Evolutionary conservation across 2,329 filamentous ascomycete genomes (phyloP).

Genomic region (Paecilomyces sp.): DNA sequence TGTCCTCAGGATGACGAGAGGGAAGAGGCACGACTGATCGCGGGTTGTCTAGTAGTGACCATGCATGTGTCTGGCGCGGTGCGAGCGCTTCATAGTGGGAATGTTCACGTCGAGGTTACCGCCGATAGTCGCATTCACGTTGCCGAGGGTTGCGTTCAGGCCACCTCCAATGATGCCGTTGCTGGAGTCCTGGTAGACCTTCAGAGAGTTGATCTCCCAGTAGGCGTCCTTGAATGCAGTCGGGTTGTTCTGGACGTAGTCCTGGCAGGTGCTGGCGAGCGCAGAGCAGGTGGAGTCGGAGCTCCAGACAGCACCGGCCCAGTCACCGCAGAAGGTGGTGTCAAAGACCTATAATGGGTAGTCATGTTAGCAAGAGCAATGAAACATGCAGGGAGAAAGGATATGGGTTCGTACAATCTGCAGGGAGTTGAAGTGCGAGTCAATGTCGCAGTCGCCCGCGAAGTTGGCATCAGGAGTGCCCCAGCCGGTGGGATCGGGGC

Average conservation of each 20-base stretch:
- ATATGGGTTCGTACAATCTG: conserved; percentile 47
- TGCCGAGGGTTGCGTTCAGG: conserved; percentile 1
- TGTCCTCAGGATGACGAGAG: not conserved
- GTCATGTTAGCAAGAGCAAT: conserved; percentile 1
- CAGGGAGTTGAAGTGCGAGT: conserved; percentile 61
- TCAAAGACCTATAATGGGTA: conserved; percentile 46
- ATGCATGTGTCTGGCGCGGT: not conserved
- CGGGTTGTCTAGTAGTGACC: not conserved
- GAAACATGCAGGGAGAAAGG: not conserved
- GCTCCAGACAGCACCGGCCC: conserved; percentile 68
- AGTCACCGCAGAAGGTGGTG: conserved; percentile 80
- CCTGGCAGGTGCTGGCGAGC: conserved; percentile 58
- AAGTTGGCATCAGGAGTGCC: conserved; percentile 63
- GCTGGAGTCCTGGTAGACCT: conserved; percentile 47
- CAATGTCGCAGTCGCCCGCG: conserved; percentile 62
- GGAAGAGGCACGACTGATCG: not conserved
- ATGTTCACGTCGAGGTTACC: too few species aligned
- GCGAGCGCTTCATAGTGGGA: not conserved
- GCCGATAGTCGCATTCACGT: not conserved
- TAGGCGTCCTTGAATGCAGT: conserved; percentile 63
- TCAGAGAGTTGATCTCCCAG: conserved; percentile 68
- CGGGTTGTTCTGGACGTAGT: conserved; percentile 67
- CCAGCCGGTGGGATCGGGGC: conserved; percentile 63
- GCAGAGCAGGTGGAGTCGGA: conserved; percentile 50
- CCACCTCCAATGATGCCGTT: conserved; percentile 2